Base-by-base conservation (phyloP, 345 rosid species). In the Acer negundo region DNA sequence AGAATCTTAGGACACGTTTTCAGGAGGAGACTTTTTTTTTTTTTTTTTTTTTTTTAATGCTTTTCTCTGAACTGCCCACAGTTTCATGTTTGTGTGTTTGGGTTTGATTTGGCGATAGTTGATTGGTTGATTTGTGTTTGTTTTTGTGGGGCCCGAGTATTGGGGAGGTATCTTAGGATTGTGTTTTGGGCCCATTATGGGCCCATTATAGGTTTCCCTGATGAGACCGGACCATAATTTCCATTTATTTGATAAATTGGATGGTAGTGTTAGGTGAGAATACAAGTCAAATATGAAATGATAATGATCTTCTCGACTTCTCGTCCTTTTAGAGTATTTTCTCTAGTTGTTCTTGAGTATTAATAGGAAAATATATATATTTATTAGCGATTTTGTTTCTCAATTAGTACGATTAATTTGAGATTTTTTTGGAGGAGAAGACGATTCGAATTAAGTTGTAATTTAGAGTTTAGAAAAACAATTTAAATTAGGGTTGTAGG, bases 161-260 rank as follows among this genome's bases (percentile, higher is more conserved):
- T 20, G 23, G 23, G 11, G 0, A 58, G 20, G 11, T 1, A 15
- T 13, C 5, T 49, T 3, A 15, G 55, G 55, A 15, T 53, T 16
- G 6, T 55, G 58, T 7, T n/a, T 31, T 75, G 77, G 77, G 70
- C 70, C 77, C 77, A 20, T 75, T 3, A 0, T 11, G 77, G 77
- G 70, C 70, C 77, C 77, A 20, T 75, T 11, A 0, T n/a, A 44
- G 59, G 24, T 35, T 15, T 64, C 11, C 24, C 49, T 8, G 1
- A 28, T 15, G 12, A 75, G 26, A 65, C 42, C 65, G 12, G 13
- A 62, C 15, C 77, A 74, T 46, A 12, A 49, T 47, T 59, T 47
- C 20, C 26, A 19, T 28, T 63, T 28, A 49, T 49, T 28, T 24
- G 13, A 8, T 5, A 20, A 58, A 58, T 58, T 58, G 22, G 62